Evolutionary conservation across 371 early-diverging fungal species (phyloP), one percentile per base, ranked within the genome.

Genomic region (Mucor piriformis): DNA sequence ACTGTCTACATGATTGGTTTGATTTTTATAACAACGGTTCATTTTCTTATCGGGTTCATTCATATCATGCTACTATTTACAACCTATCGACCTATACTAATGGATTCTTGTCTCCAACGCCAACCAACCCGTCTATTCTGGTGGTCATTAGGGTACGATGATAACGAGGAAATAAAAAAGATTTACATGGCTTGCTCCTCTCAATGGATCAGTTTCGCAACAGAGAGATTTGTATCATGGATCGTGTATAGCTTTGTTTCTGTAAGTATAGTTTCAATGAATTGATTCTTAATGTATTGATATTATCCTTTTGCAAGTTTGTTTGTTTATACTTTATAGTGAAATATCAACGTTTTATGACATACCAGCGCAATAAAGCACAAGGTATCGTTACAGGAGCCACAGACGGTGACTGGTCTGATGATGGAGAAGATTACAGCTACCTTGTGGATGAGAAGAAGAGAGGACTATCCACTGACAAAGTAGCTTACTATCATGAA

Each of bases 31-130:
- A 13, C 48, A 3, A 15, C 40, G 13, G 18, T 60, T 10, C 58
- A 64, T 27, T 50, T 64, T 25, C 37, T 69, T 8, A 43, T 63
- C 43, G 64, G 69, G 0, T 57, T 51, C 37, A 42, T 69, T n/a
- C 69, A 69, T 54, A 38, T 64, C 15, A 48, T 64, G n/a, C n/a
- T 69, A 24, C 33, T 69, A 0, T 69, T 57, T 20, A 57, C 47
- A 7, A 48, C 34, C 0, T 69, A 69, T 25, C 40, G 46, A 12
- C 50, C 64, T 1, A 20, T 57, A 3, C 8, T 69, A 35, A 64
- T 69, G 61, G 55, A 64, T 13, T 57, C 52, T 2, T 69, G 69
- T 51, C 49, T 69, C 8, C 69, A 69, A 44, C 33, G 69, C 20
- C 57, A 69, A 15, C 50, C 57, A 2, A 52, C 44, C 0, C 57